A percentile compares a stretch with the other conserved stretches of the same genome.
Evolutionary conservation across 2,329 filamentous ascomycete genomes (phyloP).

Genomic region (Phaeosphaeriaceae sp.): DNA sequence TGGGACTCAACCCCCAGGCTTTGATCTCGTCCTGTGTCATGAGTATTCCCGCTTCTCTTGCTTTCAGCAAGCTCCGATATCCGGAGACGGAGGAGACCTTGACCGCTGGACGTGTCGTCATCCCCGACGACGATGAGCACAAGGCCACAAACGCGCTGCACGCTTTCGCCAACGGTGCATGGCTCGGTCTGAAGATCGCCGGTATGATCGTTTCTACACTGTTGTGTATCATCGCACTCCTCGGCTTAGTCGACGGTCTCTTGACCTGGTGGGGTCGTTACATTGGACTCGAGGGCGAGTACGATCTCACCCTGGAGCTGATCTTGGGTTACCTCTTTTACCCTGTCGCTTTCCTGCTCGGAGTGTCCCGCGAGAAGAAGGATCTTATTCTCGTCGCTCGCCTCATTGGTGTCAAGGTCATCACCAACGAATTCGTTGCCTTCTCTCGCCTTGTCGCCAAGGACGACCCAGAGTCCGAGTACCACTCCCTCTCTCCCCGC

Average conservation of each 20-base stretch:
- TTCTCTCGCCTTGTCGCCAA: conserved; percentile 64
- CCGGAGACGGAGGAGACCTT: conserved; percentile 87
- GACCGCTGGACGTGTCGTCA: conserved; percentile 79
- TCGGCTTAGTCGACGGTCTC: conserved; percentile 76
- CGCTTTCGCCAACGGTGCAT: conserved; percentile 83
- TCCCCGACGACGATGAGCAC: conserved; percentile 80
- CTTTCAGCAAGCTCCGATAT: conserved; percentile 87
- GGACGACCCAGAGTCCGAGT: conserved; percentile 54
- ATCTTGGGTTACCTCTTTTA: conserved; percentile 81
- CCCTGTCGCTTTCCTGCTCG: conserved; percentile 80
- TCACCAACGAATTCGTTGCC: conserved; percentile 85
- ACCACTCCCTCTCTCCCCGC: conserved; percentile 68
- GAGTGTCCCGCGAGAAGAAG: conserved; percentile 68
- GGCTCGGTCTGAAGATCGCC: conserved; percentile 85
- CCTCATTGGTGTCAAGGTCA: conserved; percentile 84
- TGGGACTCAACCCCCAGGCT: conserved; percentile 84
- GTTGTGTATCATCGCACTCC: conserved; percentile 82
- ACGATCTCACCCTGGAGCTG: conserved; percentile 74
- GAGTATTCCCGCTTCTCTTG: conserved; percentile 90
- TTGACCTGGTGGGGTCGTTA: conserved; percentile 86
- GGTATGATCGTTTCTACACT: conserved; percentile 81
- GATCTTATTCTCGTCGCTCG: conserved; percentile 74
- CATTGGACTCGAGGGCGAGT: conserved; percentile 71
- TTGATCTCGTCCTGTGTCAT: conserved; percentile 93
- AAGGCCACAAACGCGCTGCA: conserved; percentile 81